These are phyloP conservation scores for Hemisphaericaspora xylofermentans DNA, from an alignment of 1,139 yeast species.

Conservation along the genomic window DNA sequence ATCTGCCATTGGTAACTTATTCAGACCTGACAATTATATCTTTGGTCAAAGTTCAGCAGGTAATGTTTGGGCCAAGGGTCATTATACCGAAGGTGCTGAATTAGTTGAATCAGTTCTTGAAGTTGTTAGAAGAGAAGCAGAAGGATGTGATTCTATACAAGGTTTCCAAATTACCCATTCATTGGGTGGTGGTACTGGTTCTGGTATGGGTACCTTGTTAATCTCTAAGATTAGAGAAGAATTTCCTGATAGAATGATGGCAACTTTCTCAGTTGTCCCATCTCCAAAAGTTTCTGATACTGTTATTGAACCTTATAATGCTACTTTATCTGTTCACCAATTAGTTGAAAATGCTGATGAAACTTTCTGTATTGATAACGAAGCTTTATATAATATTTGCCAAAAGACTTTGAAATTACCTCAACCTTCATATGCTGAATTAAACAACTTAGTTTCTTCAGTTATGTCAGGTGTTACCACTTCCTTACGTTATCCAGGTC, in stretches of 20 bases:
- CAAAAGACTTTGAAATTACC: slow-evolving; percentile 78
- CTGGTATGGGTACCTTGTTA: slow-evolving; percentile 90
- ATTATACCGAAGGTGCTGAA: slow-evolving; percentile 95
- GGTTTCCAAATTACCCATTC: slow-evolving; percentile 95
- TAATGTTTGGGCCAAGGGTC: slow-evolving; percentile 96
- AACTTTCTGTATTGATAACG: slow-evolving; percentile 92
- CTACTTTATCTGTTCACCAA: slow-evolving; percentile 89
- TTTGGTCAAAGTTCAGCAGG: slow-evolving; percentile 93
- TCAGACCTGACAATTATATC: slow-evolving; percentile 88
- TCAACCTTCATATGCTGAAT: slow-evolving; percentile 75
- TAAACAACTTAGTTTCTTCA: slow-evolving; percentile 78
- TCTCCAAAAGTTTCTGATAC: slow-evolving; percentile 90
- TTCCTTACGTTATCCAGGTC: slow-evolving; percentile 91
- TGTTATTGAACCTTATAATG: slow-evolving; percentile 92
- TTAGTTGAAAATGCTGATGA: slow-evolving; percentile 87
- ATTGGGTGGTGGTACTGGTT: slow-evolving; percentile 95
- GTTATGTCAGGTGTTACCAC: slow-evolving; percentile 94
- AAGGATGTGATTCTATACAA: slow-evolving; percentile 86
- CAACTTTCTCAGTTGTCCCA: slow-evolving; percentile 89
- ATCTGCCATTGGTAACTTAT: slow-evolving; percentile 75
- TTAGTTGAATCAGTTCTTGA: slow-evolving; percentile 86
- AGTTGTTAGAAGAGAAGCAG: slow-evolving; percentile 89
- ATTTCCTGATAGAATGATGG: slow-evolving; percentile 94
- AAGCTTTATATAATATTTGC: slow-evolving; percentile 86
- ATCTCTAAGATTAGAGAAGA: slow-evolving; percentile 82